Conservation (phyloP, 345 rosid genomes). For the Dovyalis caffra region DNA sequence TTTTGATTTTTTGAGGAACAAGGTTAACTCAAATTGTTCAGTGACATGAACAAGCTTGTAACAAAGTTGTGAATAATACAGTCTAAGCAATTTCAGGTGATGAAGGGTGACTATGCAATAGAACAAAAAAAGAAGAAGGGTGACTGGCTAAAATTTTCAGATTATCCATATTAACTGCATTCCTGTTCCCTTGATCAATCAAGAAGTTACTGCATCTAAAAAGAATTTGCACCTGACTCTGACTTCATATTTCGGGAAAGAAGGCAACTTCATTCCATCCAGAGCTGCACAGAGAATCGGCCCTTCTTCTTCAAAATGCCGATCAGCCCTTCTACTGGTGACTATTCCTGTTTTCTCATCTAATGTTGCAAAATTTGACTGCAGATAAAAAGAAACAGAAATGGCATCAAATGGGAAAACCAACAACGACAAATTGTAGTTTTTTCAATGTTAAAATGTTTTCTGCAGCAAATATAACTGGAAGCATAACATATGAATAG, state of each 20-base stretch:
- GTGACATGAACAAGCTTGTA: not conserved
- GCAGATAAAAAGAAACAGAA: slow-evolving; percentile 17
- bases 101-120: not conserved
- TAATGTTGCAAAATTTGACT: slow-evolving; percentile 96
- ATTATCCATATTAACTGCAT: not conserved
- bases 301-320: slow-evolving; percentile 97
- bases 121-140: not conserved
- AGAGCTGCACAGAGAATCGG: slow-evolving; percentile 90
- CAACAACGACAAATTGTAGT: not conserved
- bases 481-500: slow-evolving; percentile 10
- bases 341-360: slow-evolving; percentile 87
- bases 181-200: not conserved
- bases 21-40: not conserved
- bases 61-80: not conserved
- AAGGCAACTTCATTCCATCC: slow-evolving; percentile 84
- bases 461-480: not conserved
- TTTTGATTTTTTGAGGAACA: not conserved
- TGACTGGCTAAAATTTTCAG: not conserved
- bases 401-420: not conserved
- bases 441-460: not conserved
- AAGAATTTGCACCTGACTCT: slow-evolving; percentile 67
- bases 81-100: not conserved
- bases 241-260: slow-evolving; percentile 87
- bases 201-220: slow-evolving; percentile 1
- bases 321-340: slow-evolving; percentile 84